Evolutionary conservation across 768 basidiomycete species (phyloP), one percentile per base, ranked within the genome.

Genomic region (Lactarius deliciosus): DNA sequence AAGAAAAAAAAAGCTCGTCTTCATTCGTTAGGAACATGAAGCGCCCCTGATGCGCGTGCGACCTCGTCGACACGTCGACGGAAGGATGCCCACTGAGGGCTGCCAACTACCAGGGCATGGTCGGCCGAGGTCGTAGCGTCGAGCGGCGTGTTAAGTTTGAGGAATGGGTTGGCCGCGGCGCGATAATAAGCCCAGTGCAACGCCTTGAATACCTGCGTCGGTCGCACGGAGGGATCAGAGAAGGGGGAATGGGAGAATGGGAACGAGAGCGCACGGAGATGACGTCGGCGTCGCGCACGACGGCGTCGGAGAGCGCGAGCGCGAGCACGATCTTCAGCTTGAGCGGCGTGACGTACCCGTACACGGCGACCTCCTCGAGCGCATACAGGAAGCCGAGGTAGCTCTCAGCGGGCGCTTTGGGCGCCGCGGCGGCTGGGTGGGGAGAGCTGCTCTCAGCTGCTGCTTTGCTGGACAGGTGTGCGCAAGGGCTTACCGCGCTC

Each of bases 311-410:
- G 69, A 95, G 77, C 9, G 91, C 87, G 60, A 96, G 76, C 0
- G 88, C 89, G 61, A 96, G 74, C 64, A 96, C 83, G 72, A 96
- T 93, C 80, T 94, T 95, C 72, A 94, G 82, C 73, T 90, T 92
- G 68, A 92, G 79, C 15, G 94, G 92, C 11, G 92, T 94, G 59
- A 94, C 85, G 77, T 94, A 96, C 47, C 94, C 94, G 76, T 96
- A 96, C 45, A 94, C 91, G 2, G 92, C 93, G 59, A 92, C 89
- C 71, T 96, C 94, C 77, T 96, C 94, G 82, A 96, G 89, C n/a
- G 89, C 83, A 75, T 92, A 94, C 30, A 96, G 77, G 63, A 96
- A 80, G 6, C 93, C 94, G 43, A 94, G 82, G 73, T 95, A 96
- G 74, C 89, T 88, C 40, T 96, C 93, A 5, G 79, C 80, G 4